Percentiles rank a stretch among this genome's conserved stretches.
Conservation (phyloP, 1,284 basidiomycete species). For the Omphalotus olearius region DNA sequence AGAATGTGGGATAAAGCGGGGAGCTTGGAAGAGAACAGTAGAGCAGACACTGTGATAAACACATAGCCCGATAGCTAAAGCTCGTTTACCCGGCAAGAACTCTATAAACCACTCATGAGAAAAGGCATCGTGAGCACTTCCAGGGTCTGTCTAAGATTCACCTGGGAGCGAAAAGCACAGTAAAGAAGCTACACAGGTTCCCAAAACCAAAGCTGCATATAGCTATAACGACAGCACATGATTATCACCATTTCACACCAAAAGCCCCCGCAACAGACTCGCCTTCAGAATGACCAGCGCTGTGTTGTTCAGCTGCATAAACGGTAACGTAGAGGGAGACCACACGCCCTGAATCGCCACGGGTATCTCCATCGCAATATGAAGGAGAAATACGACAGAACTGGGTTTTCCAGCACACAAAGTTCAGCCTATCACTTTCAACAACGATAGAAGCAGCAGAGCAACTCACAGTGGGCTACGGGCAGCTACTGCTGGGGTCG, state of each 20-base stretch:
- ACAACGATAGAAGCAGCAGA: not conserved
- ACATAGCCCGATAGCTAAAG: slow-evolving; percentile 70
- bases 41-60: slow-evolving; percentile 74
- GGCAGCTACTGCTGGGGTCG: not conserved
- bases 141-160: slow-evolving; percentile 17
- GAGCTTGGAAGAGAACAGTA: slow-evolving; percentile 70
- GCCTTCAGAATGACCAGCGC: slow-evolving; percentile 73
- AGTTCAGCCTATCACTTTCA: not conserved
- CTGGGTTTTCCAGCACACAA: slow-evolving; percentile 27
- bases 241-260: not conserved
- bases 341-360: slow-evolving; percentile 71
- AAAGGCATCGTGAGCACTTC: too few species aligned
- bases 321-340: slow-evolving; percentile 59
- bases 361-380: slow-evolving; percentile 74
- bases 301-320: slow-evolving; percentile 79
- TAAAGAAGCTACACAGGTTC: slow-evolving; percentile 53
- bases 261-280: slow-evolving; percentile 7
- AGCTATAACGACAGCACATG: slow-evolving; percentile 35
- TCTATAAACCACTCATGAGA: slow-evolving; percentile 35
- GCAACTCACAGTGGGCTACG: slow-evolving; percentile 10
- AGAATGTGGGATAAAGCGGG: slow-evolving; percentile 71
- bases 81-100: slow-evolving; percentile 81
- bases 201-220: slow-evolving; percentile 56
- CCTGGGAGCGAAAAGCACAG: slow-evolving; percentile 67
- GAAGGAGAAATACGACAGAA: slow-evolving; percentile 67